These are phyloP conservation scores for Eimeria maxima DNA, from an alignment of 169 alveolate species.

Conservation along the genomic window DNA sequence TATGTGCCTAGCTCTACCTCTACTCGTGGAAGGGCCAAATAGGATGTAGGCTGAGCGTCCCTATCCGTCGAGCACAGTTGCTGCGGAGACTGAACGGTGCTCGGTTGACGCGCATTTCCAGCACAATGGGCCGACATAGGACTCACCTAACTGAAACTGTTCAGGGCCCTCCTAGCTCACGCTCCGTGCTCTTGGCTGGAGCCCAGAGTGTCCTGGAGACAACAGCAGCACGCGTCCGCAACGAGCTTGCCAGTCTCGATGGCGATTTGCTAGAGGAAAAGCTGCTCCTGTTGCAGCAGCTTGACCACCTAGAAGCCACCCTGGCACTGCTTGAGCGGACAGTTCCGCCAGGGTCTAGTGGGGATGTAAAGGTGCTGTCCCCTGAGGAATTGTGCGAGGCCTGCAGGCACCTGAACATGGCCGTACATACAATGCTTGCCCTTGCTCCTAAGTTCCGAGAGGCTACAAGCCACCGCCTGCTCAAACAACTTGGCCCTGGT, in stretches of 20 bases:
- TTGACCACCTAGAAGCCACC: slow-evolving; percentile 69
- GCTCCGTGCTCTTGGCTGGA: slow-evolving; percentile 36
- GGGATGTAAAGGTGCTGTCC: slow-evolving; percentile 47
- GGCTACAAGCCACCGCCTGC: slow-evolving; percentile 42
- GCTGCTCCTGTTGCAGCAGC: slow-evolving; percentile 61
- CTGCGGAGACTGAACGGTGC: slow-evolving; percentile 50
- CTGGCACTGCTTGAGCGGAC: slow-evolving; percentile 55
- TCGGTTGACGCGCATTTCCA: slow-evolving; percentile 33
- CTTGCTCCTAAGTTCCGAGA: slow-evolving; percentile 70
- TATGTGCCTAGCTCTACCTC: neutral
- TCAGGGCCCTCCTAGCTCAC: slow-evolving; percentile 74
- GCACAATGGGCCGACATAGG: slow-evolving; percentile 53
- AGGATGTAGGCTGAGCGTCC: slow-evolving; percentile 51
- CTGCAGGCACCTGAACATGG: slow-evolving; percentile 74
- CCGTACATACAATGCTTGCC: slow-evolving; percentile 75
- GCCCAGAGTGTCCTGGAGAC: slow-evolving; percentile 75
- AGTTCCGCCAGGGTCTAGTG: slow-evolving; percentile 6
- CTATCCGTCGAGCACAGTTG: slow-evolving; percentile 40
- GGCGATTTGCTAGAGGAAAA: slow-evolving; percentile 74
- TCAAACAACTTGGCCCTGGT: slow-evolving; percentile 55
- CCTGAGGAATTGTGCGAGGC: slow-evolving; percentile 73
- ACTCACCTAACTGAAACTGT: slow-evolving; percentile 68
- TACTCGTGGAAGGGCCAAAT: neutral
- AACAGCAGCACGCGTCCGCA: slow-evolving; percentile 71
- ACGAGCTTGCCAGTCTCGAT: slow-evolving; percentile 50